Base-by-base conservation (phyloP, 1,284 basidiomycete genomes). In the Kwoniella shivajii region DNA sequence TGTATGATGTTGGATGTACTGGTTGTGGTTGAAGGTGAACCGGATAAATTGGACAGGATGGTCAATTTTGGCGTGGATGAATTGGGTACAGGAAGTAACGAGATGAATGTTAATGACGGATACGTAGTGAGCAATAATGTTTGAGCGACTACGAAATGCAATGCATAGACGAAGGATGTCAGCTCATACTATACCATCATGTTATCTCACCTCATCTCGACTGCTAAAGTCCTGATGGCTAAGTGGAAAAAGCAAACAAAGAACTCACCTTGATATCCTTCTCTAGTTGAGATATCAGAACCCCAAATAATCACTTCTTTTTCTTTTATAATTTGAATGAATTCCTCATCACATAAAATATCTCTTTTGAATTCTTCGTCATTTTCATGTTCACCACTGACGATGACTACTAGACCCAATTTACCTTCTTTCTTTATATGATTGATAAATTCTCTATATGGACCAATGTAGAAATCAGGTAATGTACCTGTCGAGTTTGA, bases 301-400 rank as follows among this genome's bases (percentile, higher is more conserved):
- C 87, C 90, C 91, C 91, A 95, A 11, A 90, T 85, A 26, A 90
- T 66, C 43, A 94, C 83, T 54, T 86, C 82, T 68, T 89, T 85
- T 31, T 85, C 84, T 46, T 85, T 83, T 26, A 94, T 77, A 3
- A 84, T 71, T 26, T 84, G 82, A 4, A 91, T 83, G 45, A 94
- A 81, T 10, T 82, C 80, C 3, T 84, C 78, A 69, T 94, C 87
- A 1, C 88, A 87, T 16, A 97, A 80, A 0, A 91, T 90, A 11
- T 84, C 83, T 59, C 88, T 90, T 77, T 93, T 93, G 80, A 97
- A 97, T 63, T 86, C 86, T 1, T 86, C 81, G 37, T 88, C 88
- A 67, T 94, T 87, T 69, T 95, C 90, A 67, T 98, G 93, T 68
- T 96, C 92, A 34, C 86, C 85, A 67, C 89, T 92, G 46, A 92